Evolutionary conservation across 768 basidiomycete genomes (phyloP), one percentile per base, ranked within the genome.

Genomic region (Aureoboletus auriporus): DNA sequence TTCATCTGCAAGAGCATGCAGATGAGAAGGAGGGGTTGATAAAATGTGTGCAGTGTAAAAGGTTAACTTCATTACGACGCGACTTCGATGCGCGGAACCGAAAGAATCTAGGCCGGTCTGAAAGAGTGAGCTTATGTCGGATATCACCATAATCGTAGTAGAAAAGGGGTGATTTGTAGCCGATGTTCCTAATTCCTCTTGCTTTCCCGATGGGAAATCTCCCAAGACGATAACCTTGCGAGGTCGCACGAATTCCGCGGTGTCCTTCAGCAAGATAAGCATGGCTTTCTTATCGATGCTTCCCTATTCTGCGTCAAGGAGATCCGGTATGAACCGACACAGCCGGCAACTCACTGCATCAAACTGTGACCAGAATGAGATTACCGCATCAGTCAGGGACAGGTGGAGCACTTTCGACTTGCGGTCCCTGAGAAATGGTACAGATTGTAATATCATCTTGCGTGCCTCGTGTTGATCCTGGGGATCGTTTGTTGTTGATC

Each of bases 41-140:
- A 78, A 50, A 7, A 82, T 61, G 55, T 84, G 78, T 7, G 83
- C 84, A 5, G 79, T 79, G 53, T 90, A 91, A 66, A 84, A 91
- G 12, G 72, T 63, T 23, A 89, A 55, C 67, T 89, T 91, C 55
- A 79, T 79, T 8, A 71, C 62, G 42, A 79, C 64, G 55, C 77
- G 33, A 14, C 20, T 42, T 42, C 39, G 53, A 30, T 31, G 16
- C 27, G 47, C n/a, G 9, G 16, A 43, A 39, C 14, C 17, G 16
- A 41, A 30, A 44, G 53, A 38, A 27, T 48, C 44, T 30, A 23
- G 16, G 20, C 2, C 11, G 28, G 12, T 12, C 23, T 11, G 30
- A 39, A 66, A 69, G 16, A 69, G 54, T 29, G 43, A 29, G n/a
- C 42, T 44, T 3, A 58, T 28, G 44, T 69, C 65, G 4, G 67